phyloP scores from a whole-genome alignment of 345 rosid genomes.

The Sonneratia alba region DNA sequence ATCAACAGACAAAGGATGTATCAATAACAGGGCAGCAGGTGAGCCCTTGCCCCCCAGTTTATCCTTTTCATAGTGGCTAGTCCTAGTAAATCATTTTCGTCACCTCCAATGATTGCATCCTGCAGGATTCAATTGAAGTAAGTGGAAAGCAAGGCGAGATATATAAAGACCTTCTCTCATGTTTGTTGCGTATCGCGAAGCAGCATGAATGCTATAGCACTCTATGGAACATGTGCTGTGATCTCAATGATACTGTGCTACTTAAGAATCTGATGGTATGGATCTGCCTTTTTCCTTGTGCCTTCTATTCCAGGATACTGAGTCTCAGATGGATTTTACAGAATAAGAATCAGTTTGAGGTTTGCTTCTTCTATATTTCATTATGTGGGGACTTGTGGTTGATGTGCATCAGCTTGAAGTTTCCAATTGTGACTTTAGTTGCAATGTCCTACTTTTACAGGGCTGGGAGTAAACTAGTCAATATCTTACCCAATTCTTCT shows the following conservation, averaged over 20 bases:
- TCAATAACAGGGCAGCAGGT: slow-evolving; percentile 45
- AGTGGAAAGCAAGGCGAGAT: slow-evolving; percentile 34
- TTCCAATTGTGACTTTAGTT: background rate
- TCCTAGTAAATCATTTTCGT: slow-evolving; percentile 1
- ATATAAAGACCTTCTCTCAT: slow-evolving; percentile 50
- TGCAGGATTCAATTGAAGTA: slow-evolving; percentile 42
- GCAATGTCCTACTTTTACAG: background rate
- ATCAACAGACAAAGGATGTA: slow-evolving; percentile 51
- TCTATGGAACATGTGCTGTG: slow-evolving; percentile 81
- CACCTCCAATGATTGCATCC: background rate
- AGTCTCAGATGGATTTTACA: background rate
- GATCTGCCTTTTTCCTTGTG: slow-evolving; percentile 3
- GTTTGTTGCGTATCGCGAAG: slow-evolving; percentile 64
- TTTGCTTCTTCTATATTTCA: background rate
- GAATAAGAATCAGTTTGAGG: background rate
- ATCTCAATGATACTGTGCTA: slow-evolving; percentile 63
- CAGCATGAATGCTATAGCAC: slow-evolving; percentile 69
- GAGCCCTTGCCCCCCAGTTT: slow-evolving; percentile 10
- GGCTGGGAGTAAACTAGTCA: background rate
- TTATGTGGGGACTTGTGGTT: background rate
- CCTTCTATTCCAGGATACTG: background rate
- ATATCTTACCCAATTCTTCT: background rate
- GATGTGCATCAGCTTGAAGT: background rate
- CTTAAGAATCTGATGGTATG: slow-evolving; percentile 85
- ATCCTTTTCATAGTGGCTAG: background rate